Base-by-base conservation (phyloP, 176 grass and related monocot species). In the Oryza meridionalis region DNA sequence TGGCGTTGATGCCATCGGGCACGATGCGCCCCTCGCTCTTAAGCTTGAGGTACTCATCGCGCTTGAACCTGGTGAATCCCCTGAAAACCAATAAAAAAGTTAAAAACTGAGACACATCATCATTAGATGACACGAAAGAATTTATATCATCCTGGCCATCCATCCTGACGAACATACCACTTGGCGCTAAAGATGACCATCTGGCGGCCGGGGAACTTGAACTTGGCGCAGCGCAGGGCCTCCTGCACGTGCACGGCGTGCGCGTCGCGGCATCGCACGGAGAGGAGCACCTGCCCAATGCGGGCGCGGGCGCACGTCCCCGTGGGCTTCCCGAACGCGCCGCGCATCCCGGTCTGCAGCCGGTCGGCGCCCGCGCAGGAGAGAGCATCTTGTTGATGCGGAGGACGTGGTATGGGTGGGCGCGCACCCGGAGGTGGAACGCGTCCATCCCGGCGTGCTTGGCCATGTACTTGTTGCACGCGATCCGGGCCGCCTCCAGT, bases 331-430 rank as follows among this genome's bases (percentile, higher is more conserved):
- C 89, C 85, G 78, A 91, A 87, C 24, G 85, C 81, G 46, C 81
- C 85, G 40, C 89, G 77, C 85, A 91, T 87, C 0, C 89, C 89
- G 0, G 85, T 91, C 79, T 91, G 77, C 17, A 91, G 90, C 21
- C 90, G 47, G 75, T 91, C 85, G 75, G 85, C 90, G 29, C 90
- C 90, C 15, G 85, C 85, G 79, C 85, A 91, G 37, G 89, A 91
- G 89, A 91, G 69, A 91, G 85, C 90, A 91, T 91, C 86, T 88
- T 91, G 77, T 88, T 91, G 72, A 91, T 91, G 38, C 89, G 77
- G 76, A 91, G 82, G 62, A 91, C 85, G 67, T 88, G 89, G 85
- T 25, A 91, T 0, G 85, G 85, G 78, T 91, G 89, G 2, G 75
- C 89, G 21, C 85, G 79, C 2, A 91, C 85, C 11, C 67, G 74